These are phyloP conservation scores for Aspergillus conjunctus DNA, from an alignment of 495 filamentous ascomycete genomes.

Conservation along the genomic window DNA sequence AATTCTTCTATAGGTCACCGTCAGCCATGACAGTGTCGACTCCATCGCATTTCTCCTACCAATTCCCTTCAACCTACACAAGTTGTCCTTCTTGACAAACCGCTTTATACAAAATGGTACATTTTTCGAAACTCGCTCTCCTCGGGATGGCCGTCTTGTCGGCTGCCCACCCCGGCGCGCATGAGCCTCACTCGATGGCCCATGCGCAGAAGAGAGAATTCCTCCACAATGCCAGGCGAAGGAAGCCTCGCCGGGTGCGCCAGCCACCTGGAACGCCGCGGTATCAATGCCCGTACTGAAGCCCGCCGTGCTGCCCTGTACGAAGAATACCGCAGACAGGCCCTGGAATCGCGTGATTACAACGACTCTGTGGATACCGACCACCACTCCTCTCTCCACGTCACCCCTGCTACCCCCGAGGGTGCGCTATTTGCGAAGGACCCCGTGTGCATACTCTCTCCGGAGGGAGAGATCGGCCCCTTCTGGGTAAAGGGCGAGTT, in stretches of 20 bases:
- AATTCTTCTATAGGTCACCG: no score
- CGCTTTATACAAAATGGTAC: no score
- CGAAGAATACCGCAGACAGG: conserved; percentile 21
- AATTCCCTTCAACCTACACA: no score
- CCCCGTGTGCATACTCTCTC: conserved; percentile 28
- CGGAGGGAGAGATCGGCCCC: conserved; percentile 34
- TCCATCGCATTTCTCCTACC: no score
- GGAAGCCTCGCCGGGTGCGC: conserved; percentile 24
- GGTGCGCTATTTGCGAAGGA: conserved; percentile 27
- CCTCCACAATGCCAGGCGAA: conserved; percentile 25
- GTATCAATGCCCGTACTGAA: conserved; percentile 26
- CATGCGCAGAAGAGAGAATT: conserved; percentile 23
- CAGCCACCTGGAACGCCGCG: conserved; percentile 25
- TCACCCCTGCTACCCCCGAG: conserved; percentile 24
- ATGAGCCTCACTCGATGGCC: conserved; percentile 24
- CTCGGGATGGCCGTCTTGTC: conserved; percentile 25
- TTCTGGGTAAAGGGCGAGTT: conserved; percentile 46
- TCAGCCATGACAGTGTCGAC: no score
- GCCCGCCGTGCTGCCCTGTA: conserved; percentile 28
- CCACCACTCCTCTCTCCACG: conserved; percentile 23
- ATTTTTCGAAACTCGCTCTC: conserved; percentile 13
- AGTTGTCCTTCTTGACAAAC: no score
- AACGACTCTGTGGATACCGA: conserved; percentile 20
- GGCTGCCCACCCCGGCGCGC: conserved; percentile 28
- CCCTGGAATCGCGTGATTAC: conserved; percentile 22